Evolutionary conservation across 176 grass and related monocot species (phyloP).

Genomic region (Carex pumila): DNA sequence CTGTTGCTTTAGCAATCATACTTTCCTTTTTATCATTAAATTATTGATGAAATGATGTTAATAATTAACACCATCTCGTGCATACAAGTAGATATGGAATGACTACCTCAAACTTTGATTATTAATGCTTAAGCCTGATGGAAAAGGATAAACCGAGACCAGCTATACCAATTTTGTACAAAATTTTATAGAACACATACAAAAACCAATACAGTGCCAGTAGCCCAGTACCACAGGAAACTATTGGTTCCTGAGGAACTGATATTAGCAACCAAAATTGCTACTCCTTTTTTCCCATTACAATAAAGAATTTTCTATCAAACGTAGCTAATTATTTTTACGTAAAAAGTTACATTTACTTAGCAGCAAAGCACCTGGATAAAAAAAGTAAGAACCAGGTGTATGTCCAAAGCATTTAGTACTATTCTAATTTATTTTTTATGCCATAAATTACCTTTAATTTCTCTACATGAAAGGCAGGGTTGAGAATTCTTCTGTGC

Average conservation of each 20-base stretch:
- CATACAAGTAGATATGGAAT: no score
- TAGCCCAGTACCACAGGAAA: neutral
- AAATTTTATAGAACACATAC: no score
- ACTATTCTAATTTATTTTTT: neutral
- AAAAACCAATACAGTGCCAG: neutral
- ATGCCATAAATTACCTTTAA: constrained; percentile 43
- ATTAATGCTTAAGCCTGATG: no score
- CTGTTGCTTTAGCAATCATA: neutral
- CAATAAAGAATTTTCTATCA: neutral
- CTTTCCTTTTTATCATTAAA: neutral
- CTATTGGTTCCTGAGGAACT: neutral
- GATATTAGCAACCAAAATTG: neutral
- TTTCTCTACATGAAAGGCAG: constrained; percentile 68
- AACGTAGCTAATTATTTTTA: no score
- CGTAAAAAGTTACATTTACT: neutral
- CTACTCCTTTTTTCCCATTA: neutral
- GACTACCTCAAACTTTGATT: no score
- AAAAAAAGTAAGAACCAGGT: neutral
- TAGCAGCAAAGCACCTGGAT: no score
- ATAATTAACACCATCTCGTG: no score
- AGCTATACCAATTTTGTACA: no score
- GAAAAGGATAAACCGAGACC: no score
- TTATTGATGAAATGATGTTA: neutral
- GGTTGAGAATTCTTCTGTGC: constrained; percentile 62
- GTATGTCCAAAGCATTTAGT: neutral